Conservation (phyloP, 441 rosid genomes). For the Populus hybrid region DNA sequence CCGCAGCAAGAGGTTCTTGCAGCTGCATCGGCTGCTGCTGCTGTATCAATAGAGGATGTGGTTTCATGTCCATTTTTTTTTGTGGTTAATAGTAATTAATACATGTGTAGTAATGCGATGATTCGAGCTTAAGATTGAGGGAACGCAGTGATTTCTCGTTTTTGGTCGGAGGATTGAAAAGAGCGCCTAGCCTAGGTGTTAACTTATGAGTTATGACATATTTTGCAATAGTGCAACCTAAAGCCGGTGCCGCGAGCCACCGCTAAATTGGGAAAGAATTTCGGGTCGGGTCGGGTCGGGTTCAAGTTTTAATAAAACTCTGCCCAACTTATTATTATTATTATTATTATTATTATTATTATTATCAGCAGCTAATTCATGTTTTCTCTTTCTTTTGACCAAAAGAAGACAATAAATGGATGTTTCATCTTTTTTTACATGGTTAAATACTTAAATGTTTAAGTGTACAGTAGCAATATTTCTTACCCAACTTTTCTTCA, state of each 20-base stretch:
- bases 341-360: no score
- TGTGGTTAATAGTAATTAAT: not conserved
- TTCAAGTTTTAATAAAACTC: not conserved
- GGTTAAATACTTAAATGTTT: no score
- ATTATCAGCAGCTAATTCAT: no score
- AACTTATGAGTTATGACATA: not conserved
- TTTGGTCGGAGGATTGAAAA: not conserved
- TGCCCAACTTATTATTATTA: not conserved
- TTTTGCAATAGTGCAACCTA: not conserved
- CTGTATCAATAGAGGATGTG: conserved; percentile 3
- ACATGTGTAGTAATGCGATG: no score
- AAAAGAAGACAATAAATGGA: no score
- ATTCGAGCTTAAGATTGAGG: no score
- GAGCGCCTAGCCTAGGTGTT: not conserved
- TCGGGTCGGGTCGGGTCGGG: not conserved
- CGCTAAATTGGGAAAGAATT: not conserved
- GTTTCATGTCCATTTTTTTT: conserved; percentile 5
- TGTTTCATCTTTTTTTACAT: no score
- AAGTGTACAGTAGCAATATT: no score
- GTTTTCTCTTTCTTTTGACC: no score
- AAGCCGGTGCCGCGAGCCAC: not conserved
- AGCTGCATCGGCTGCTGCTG: conserved; percentile 10
- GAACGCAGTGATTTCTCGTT: not conserved
- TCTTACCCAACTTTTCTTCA: no score
- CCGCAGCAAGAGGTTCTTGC: conserved; percentile 13